Base-by-base conservation (phyloP, 305 asterid genomes). In the Solanum hybrid region DNA sequence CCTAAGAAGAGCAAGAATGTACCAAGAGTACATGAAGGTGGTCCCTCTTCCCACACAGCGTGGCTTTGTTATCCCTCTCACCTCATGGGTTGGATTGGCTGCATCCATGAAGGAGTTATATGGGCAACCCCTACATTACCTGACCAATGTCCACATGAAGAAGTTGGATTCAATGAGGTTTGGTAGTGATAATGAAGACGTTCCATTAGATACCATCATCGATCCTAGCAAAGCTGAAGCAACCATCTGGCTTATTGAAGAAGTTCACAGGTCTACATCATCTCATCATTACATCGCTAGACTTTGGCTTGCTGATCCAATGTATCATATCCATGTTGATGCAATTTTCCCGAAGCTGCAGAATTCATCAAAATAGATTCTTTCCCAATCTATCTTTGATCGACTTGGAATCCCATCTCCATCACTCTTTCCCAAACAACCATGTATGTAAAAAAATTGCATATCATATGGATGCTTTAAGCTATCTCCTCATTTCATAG, bases 41-140 rank as follows among this genome's bases (percentile, higher is more conserved):
- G 92, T 96, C 86, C 95, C 95, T 1, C 20, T 96, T 34, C 98
- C 98, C 41, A 79, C 91, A 1, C 90, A 86, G 7, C 95, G 95
- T 13, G 93, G 95, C 90, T 91, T 96, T 2, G 57, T 92, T n/a
- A 93, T 96, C 84, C 97, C 98, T 29, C 95, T 90, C 86, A 94
- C 92, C 45, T 93, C 98, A 14, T 97, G 99, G 99, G 90, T 82
- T 10, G 98, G 94, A 33, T 78, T 97, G 87, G 98, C 96, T 82
- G 88, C 88, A 79, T 94, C 98, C 22, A 91, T 97, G 7, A 96
- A 97, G 94, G 87, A 92, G 88, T 85, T 94, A 11, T 96, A 97
- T 77, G 91, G 89, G 57, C 99, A 96, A 91, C 99, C 99, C 10
- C 91, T 97, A 78, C 99, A 97, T 91, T 97, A 96, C 93, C 96